Evolutionary conservation across 805 yeast genomes (phyloP).

Genomic region (Saturnispora zaruensis): DNA sequence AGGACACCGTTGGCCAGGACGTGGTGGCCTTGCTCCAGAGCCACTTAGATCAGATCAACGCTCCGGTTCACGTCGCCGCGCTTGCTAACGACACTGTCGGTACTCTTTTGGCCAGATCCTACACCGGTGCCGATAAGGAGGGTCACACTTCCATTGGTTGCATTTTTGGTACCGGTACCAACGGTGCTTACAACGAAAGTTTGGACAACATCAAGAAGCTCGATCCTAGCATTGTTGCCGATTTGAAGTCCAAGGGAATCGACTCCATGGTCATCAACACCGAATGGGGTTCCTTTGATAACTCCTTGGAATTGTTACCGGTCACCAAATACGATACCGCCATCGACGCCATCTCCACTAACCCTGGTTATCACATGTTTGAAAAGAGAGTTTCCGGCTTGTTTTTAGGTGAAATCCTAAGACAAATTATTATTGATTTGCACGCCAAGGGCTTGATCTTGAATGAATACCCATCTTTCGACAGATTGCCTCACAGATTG

Average conservation of each 20-base stretch:
- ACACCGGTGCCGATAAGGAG: constrained; percentile 54
- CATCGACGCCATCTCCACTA: constrained; percentile 67
- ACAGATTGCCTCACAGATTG: constrained; percentile 50
- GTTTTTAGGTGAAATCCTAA: constrained; percentile 84
- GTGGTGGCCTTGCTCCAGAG: constrained; percentile 66
- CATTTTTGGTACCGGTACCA: constrained; percentile 96
- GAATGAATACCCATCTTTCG: constrained; percentile 37
- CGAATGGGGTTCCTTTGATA: constrained; percentile 98
- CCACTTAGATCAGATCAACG: constrained; percentile 49
- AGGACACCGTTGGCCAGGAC: constrained; percentile 79
- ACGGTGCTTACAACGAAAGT: constrained; percentile 86
- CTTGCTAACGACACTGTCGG: constrained; percentile 96
- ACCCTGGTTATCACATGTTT: constrained; percentile 82
- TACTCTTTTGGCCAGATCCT: constrained; percentile 80
- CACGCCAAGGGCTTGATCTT: constrained; percentile 52
- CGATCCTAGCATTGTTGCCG: constrained; percentile 35
- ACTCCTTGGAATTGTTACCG: constrained; percentile 67
- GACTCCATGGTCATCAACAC: constrained; percentile 84
- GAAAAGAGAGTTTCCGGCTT: constrained; percentile 89
- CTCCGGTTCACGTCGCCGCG: constrained; percentile 72
- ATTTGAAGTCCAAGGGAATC: constrained; percentile 36
- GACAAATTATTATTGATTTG: constrained; percentile 66
- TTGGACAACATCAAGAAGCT: constrained; percentile 68
- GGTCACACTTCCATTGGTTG: constrained; percentile 80
- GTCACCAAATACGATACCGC: constrained; percentile 64